Percentiles rank a stretch among this genome's conserved stretches.
These are phyloP conservation scores for Fomitopsis schrenkii DNA, from an alignment of 1,284 basidiomycete genomes.

Conservation along the genomic window DNA sequence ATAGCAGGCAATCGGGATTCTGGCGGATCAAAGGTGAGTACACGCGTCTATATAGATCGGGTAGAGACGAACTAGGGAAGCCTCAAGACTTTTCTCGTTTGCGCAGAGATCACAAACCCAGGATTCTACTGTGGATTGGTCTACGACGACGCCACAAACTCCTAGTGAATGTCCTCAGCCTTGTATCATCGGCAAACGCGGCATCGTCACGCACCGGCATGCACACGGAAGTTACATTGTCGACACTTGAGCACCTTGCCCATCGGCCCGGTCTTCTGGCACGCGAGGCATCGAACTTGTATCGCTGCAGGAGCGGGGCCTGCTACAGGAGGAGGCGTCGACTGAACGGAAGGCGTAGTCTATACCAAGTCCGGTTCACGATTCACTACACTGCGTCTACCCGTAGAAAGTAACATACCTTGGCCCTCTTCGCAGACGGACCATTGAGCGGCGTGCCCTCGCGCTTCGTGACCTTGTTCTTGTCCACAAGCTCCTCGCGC, in stretches of 20 bases:
- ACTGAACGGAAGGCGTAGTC: constrained; percentile 44
- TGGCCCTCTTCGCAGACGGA: constrained; percentile 59
- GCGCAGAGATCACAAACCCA: constrained; percentile 87
- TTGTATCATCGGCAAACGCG: constrained; percentile 5
- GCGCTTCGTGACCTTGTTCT: constrained; percentile 64
- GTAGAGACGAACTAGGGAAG: constrained; percentile 56
- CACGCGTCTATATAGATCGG: not conserved
- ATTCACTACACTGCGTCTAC: not conserved
- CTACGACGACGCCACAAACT: constrained; percentile 65
- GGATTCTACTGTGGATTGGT: constrained; percentile 55
- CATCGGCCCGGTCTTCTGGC: constrained; percentile 67
- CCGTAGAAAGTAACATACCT: constrained; percentile 41
- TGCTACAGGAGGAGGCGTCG: constrained; percentile 52
- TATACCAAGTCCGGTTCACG: constrained; percentile 18
- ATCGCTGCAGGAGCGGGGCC: constrained; percentile 44
- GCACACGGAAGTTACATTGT: constrained; percentile 72
- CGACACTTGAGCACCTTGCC: constrained; percentile 78
- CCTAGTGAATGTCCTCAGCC: constrained; percentile 32
- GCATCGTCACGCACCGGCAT: constrained; percentile 42
- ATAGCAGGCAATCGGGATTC: constrained; percentile 73
- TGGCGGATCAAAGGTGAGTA: constrained; percentile 24
- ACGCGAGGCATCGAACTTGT: constrained; percentile 73
- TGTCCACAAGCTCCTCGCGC: constrained; percentile 57
- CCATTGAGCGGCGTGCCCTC: constrained; percentile 73
- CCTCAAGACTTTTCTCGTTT: constrained; percentile 76